Evolutionary conservation across 495 filamentous ascomycete species (phyloP).

Genomic region (Penicillium samsonianum): DNA sequence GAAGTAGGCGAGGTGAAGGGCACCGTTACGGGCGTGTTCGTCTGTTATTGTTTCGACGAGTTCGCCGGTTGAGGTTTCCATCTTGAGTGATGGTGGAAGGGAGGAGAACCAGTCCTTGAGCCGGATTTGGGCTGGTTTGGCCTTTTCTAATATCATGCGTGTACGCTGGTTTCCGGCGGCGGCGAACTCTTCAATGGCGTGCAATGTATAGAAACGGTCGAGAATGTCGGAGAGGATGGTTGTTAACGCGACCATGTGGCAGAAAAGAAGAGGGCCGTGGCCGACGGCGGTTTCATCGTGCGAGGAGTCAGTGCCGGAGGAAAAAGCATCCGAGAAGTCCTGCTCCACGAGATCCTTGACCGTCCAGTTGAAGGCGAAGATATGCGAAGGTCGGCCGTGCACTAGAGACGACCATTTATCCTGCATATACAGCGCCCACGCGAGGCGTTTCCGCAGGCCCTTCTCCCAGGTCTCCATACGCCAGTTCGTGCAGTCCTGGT

Average conservation of each 20-base stretch:
- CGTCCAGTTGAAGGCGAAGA: constrained; percentile 57
- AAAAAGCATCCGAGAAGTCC: constrained; percentile 48
- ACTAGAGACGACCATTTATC: constrained; percentile 62
- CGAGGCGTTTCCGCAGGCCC: constrained; percentile 57
- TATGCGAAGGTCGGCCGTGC: constrained; percentile 57
- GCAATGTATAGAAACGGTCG: constrained; percentile 60
- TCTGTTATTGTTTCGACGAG: constrained; percentile 43
- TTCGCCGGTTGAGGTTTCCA: constrained; percentile 51
- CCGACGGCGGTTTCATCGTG: constrained; percentile 43
- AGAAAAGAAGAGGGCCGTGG: constrained; percentile 54
- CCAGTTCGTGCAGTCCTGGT: constrained; percentile 60
- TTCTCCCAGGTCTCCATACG: constrained; percentile 54
- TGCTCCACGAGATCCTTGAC: constrained; percentile 55
- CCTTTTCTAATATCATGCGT: constrained; percentile 57
- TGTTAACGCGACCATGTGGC: constrained; percentile 59
- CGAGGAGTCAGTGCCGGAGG: constrained; percentile 32
- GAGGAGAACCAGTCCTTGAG: constrained; percentile 61
- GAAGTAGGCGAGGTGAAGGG: constrained; percentile 62
- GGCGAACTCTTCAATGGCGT: constrained; percentile 54
- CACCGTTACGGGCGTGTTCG: constrained; percentile 49
- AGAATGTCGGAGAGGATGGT: constrained; percentile 63
- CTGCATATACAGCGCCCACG: constrained; percentile 62
- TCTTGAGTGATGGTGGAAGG: constrained; percentile 53
- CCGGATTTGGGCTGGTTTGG: constrained; percentile 61
- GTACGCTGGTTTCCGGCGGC: constrained; percentile 51